These are phyloP conservation scores for Leccinum incarnatum DNA, from an alignment of 768 basidiomycete species.

Conservation along the genomic window DNA sequence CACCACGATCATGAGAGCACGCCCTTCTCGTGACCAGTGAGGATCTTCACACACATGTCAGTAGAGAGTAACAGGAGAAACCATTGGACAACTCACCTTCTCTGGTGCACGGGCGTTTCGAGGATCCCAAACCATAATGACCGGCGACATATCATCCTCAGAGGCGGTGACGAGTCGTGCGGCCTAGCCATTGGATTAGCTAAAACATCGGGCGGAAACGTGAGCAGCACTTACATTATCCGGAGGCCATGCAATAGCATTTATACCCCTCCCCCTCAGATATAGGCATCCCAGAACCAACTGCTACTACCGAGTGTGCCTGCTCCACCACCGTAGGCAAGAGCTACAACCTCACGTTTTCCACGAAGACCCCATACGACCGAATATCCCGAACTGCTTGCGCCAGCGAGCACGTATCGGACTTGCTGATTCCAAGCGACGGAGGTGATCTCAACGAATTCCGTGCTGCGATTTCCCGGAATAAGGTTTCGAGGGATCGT, in stretches of 20 bases:
- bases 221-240: slow-evolving; percentile 69
- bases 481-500: slow-evolving; percentile 88
- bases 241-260: slow-evolving; percentile 97
- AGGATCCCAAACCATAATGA: slow-evolving; percentile 98
- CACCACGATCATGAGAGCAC: slow-evolving; percentile 96
- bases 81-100: slow-evolving; percentile 51
- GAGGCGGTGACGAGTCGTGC: slow-evolving; percentile 95
- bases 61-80: background rate
- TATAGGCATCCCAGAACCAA: slow-evolving; percentile 62
- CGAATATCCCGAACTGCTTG: slow-evolving; percentile 91
- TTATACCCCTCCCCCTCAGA: slow-evolving; percentile 92
- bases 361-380: slow-evolving; percentile 96
- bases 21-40: slow-evolving; percentile 97
- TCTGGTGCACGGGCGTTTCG: slow-evolving; percentile 97
- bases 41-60: slow-evolving; percentile 53
- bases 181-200: slow-evolving; percentile 52
- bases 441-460: slow-evolving; percentile 91
- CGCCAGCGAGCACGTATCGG: slow-evolving; percentile 88
- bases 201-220: background rate
- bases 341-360: slow-evolving; percentile 88
- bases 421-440: slow-evolving; percentile 96
- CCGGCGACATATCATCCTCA: slow-evolving; percentile 92
- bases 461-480: slow-evolving; percentile 79
- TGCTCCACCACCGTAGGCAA: slow-evolving; percentile 86
- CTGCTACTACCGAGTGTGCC: slow-evolving; percentile 64